Percentiles rank a stretch among this genome's conserved stretches.
These are phyloP conservation scores for Pyrenochaeta sp. DNA, from an alignment of 2,329 filamentous ascomycete genomes.

Conservation along the genomic window DNA sequence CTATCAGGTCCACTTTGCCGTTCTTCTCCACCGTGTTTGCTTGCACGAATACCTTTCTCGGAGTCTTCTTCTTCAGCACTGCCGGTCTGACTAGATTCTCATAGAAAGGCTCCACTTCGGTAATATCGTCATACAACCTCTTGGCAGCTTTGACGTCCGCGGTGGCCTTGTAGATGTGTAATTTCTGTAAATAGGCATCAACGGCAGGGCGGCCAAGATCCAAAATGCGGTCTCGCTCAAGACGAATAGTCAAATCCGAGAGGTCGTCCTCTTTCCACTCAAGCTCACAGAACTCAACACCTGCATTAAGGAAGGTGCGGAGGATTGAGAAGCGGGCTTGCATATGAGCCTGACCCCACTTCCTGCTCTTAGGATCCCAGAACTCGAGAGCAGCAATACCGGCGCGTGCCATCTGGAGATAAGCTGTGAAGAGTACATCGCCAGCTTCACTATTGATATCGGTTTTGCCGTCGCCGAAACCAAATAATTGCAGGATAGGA, in stretches of 20 bases:
- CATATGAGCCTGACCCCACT: slow-evolving; percentile 90
- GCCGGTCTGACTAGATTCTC: slow-evolving; percentile 79
- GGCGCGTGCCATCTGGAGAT: slow-evolving; percentile 93
- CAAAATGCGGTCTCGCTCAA: slow-evolving; percentile 88
- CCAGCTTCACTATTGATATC: slow-evolving; percentile 81
- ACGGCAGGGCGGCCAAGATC: slow-evolving; percentile 84
- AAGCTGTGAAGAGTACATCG: slow-evolving; percentile 86
- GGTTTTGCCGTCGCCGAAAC: slow-evolving; percentile 79
- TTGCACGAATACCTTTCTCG: slow-evolving; percentile 92
- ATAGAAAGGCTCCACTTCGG: slow-evolving; percentile 85
- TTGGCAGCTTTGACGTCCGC: slow-evolving; percentile 82
- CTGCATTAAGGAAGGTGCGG: slow-evolving; percentile 82
- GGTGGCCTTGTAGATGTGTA: slow-evolving; percentile 92
- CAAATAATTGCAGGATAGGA: slow-evolving; percentile 87
- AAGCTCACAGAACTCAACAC: slow-evolving; percentile 85
- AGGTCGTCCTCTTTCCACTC: slow-evolving; percentile 78
- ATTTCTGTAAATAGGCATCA: slow-evolving; percentile 84
- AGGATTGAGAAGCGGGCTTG: slow-evolving; percentile 92
- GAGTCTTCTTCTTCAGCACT: slow-evolving; percentile 79
- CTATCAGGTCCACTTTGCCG: slow-evolving; percentile 70
- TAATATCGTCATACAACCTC: slow-evolving; percentile 84
- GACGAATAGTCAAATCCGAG: slow-evolving; percentile 79
- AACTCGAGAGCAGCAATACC: slow-evolving; percentile 88
- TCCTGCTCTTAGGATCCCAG: slow-evolving; percentile 89
- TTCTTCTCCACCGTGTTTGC: slow-evolving; percentile 78